Evolutionary conservation across 2,329 filamentous ascomycete genomes (phyloP), one percentile per base, ranked within the genome.

Genomic region (Sporothrix protearum): DNA sequence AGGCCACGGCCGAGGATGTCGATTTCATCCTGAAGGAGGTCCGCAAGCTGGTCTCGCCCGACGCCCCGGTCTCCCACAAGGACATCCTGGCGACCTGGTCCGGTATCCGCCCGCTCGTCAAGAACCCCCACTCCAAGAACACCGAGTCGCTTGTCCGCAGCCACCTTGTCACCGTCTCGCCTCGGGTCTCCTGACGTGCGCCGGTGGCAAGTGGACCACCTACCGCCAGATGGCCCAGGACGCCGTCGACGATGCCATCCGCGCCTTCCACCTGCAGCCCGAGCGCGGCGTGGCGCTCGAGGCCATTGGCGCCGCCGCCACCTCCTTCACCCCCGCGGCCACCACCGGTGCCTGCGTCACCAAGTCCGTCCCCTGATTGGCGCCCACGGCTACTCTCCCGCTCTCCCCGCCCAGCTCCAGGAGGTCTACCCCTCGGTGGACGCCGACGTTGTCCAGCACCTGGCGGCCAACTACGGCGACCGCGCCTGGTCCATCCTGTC

Each of bases 191-290:
- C 83, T 96, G 75, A 95, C 92, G 68, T 93, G 92, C 80, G 91
- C 92, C 45, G 92, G 92, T 76, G 92, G 92, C 74, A 96, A 95
- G 82, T 95, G 92, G 92, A 96, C 92, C 6, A 96, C 92, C 12
- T 96, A 95, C 82, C 91, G 92, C 71, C 91, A 94, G 79, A 96
- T 96, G 92, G 91, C 92, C 69, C 91, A 96, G 80, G 92, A 95
- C 77, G 91, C 91, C 64, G 92, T 96, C 73, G 92, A 95, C 78
- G 89, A 93, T 77, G 92, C 92, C 36, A 86, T 94, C 80, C 83
- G 85, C 73, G 83, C 86, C 68, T 94, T 93, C 79, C 79, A 83
- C 51, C 85, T 94, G 36, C 80, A 83, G 68, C 82, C 90, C 5
- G 80, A 80, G 14, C 57, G n/a, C 19, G 36, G 63, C 1, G 22